Percentiles rank a stretch among this genome's conserved stretches.
These are phyloP conservation scores for Basidiobolus heterosporus DNA, from an alignment of 371 early-diverging fungal species.

Conservation along the genomic window DNA sequence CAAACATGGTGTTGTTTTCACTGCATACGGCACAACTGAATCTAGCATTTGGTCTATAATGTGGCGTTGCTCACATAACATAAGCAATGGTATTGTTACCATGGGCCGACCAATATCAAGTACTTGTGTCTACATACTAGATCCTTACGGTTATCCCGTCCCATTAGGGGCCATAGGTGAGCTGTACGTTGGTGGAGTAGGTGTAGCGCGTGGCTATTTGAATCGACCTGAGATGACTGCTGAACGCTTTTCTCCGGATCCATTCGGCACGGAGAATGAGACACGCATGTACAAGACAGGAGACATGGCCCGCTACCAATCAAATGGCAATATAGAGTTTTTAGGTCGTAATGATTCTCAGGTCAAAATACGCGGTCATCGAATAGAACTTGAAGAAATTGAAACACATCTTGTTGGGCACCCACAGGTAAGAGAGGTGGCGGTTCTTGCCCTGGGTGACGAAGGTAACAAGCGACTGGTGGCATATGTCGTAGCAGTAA, in stretches of 20 bases:
- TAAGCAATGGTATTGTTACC: background rate
- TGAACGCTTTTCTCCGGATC: constrained; percentile 4
- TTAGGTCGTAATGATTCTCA: constrained; percentile 11
- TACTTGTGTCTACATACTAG: constrained; percentile 2
- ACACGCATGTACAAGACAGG: constrained; percentile 19
- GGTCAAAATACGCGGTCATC: constrained; percentile 12
- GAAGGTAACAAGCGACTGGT: constrained; percentile 6
- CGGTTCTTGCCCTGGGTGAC: background rate
- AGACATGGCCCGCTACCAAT: constrained; percentile 12
- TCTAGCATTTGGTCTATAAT: background rate
- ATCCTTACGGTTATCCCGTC: background rate
- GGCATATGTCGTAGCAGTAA: constrained; percentile 3
- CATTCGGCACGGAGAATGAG: background rate
- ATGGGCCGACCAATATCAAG: too few relatives aligned
- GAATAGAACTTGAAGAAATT: constrained; percentile 11
- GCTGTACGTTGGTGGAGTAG: constrained; percentile 8
- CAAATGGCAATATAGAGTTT: constrained; percentile 8
- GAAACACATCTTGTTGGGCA: constrained; percentile 6
- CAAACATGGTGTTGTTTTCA: too few relatives aligned
- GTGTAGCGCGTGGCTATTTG: constrained; percentile 10
- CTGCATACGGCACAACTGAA: too few relatives aligned
- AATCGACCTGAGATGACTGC: constrained; percentile 9
- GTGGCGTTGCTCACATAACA: background rate
- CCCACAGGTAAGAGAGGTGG: background rate
- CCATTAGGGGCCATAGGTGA: constrained; percentile 8